phyloP scores from a whole-genome alignment of 352 stramenopile genomes.

The Blastocystis sp. region DNA sequence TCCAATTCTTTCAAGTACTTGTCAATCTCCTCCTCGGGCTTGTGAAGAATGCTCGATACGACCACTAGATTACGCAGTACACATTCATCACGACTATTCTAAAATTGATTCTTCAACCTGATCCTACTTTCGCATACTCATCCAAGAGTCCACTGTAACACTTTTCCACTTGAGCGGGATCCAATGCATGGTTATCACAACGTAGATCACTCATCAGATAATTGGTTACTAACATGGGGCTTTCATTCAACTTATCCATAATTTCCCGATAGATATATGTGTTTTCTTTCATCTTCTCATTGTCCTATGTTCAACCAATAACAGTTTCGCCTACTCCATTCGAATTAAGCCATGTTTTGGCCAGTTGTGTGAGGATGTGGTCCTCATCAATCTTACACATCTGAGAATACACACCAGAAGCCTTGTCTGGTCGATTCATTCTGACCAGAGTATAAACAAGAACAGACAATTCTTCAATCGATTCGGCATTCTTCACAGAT shows the following conservation, averaged over 20 bases:
- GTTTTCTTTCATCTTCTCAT: conserved; percentile 60
- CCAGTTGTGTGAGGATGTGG: conserved; percentile 40
- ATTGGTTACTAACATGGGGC: conserved; percentile 42
- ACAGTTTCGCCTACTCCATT: not conserved
- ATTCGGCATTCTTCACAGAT: conserved; percentile 49
- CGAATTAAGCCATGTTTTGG: conserved; percentile 49
- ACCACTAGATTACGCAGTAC: conserved; percentile 47
- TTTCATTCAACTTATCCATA: conserved; percentile 61
- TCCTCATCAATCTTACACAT: conserved; percentile 62
- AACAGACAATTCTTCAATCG: conserved; percentile 53
- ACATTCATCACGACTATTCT: not conserved
- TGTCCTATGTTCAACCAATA: conserved; percentile 15
- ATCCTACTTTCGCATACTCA: conserved; percentile 36
- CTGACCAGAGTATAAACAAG: conserved; percentile 51
- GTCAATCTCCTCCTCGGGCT: conserved; percentile 24
- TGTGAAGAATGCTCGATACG: conserved; percentile 26
- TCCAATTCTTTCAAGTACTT: conserved; percentile 54
- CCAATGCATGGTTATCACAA: not conserved
- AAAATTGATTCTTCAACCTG: too few species aligned
- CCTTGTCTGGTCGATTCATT: conserved; percentile 55
- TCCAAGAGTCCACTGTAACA: conserved; percentile 35
- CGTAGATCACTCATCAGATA: conserved; percentile 42
- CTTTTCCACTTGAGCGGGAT: conserved; percentile 9
- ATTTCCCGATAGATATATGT: conserved; percentile 58
- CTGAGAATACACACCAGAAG: conserved; percentile 17